These are phyloP conservation scores for Pleurotus giganteus DNA, from an alignment of 768 basidiomycete species.

Conservation along the genomic window DNA sequence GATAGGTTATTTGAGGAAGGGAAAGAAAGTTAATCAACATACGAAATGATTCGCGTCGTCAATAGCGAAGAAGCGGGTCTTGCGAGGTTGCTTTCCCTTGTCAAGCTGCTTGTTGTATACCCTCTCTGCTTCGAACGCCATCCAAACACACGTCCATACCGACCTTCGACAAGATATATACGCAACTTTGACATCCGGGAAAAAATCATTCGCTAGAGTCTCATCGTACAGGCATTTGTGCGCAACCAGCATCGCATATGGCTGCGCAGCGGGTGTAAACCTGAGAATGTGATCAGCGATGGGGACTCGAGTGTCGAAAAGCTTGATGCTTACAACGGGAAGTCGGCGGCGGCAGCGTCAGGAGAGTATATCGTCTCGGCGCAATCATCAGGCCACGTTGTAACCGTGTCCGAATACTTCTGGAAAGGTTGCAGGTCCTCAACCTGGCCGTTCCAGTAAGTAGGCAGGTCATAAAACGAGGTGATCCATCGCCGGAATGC, in stretches of 20 bases:
- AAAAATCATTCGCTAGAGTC: conserved; percentile 1
- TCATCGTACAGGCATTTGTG: neutral
- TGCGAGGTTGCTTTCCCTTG: conserved; percentile 19
- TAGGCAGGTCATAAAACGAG: conserved; percentile 24
- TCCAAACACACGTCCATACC: conserved; percentile 24
- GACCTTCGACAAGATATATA: conserved; percentile 20
- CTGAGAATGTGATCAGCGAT: conserved; percentile 17
- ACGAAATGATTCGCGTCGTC: conserved; percentile 35
- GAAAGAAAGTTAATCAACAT: conserved; percentile 11
- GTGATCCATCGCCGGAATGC: conserved; percentile 27
- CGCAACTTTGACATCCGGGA: conserved; percentile 21
- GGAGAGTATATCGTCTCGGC: conserved; percentile 16
- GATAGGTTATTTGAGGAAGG: neutral
- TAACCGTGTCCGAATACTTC: conserved; percentile 14
- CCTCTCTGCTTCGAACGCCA: conserved; percentile 15
- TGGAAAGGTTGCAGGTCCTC: neutral
- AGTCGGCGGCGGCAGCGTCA: conserved; percentile 17
- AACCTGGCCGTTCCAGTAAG: neutral
- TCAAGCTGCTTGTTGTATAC: conserved; percentile 17
- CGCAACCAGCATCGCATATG: conserved; percentile 7
- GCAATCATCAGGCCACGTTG: conserved; percentile 20
- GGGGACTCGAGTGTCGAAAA: conserved; percentile 22
- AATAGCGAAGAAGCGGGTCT: conserved; percentile 21
- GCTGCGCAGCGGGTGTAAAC: conserved; percentile 20
- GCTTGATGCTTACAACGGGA: conserved; percentile 19